Evolutionary conservation across 108 stramenopile genomes (phyloP), one percentile per base, ranked within the genome.

Genomic region (Cyclotella choctawhatcheeana): DNA sequence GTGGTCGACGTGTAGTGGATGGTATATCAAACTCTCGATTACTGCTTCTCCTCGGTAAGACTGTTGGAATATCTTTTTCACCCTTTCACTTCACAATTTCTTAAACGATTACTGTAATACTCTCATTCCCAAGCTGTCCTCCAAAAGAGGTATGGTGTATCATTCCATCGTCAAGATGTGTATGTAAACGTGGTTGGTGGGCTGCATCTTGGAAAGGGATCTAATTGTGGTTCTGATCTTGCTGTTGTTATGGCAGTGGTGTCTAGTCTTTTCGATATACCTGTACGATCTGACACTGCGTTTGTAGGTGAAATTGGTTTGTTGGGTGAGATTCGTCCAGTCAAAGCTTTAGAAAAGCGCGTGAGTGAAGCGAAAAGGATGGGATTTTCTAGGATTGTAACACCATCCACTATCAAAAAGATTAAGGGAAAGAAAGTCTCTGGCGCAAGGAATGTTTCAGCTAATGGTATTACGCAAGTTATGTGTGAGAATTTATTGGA

Each of bases 251-350:
- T 93, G 2, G 89, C 96, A 0, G 79, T 90, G 22, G 92, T 94
- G 44, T 93, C 91, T 58, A 94, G 93, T 67, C 72, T 91, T 7
- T 37, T 82, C 5, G 79, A 79, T 17, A 89, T 96, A 29, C 84
- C 94, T 6, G 86, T 95, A n/a, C 81, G 96, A 58, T 71, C 85
- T 3, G 97, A 95, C 82, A 96, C 96, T n/a, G 94, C 86, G 22
- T 97, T 96, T 74, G 81, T 96, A n/a, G 98, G 97, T 5, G 96
- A 98, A 71, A 84, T 97, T 5, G 98, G 96, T 26, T 71, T 98
- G 48, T 60, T 91, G 48, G 97, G 97, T 21, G 96, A 97, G 65
- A 68, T 98, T 21, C 82, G 96, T 52, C 84, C 83, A 10, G 87
- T 98, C 20, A 66, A 81, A n/a, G 81, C 83, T 30, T 69, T 95